Conservation (phyloP, 352 stramenopile species). For the Pythium folliculosum region DNA sequence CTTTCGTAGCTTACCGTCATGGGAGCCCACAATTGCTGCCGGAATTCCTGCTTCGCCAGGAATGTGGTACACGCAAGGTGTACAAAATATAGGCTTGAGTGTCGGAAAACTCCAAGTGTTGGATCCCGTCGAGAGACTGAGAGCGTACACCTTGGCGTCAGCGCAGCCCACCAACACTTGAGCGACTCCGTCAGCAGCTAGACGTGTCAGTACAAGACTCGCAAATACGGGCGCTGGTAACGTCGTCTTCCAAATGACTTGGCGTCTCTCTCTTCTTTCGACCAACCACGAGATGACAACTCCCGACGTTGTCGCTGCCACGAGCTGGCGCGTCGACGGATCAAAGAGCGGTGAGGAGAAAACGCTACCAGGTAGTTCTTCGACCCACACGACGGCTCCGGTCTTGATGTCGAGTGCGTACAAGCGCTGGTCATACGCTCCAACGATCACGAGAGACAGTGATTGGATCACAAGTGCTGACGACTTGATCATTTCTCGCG, state of each 20-base stretch:
- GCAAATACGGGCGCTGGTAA: slow-evolving; percentile 60
- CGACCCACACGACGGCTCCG: slow-evolving; percentile 31
- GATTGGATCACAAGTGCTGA: slow-evolving; percentile 47
- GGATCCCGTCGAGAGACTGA: slow-evolving; percentile 28
- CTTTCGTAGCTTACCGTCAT: slow-evolving; percentile 53
- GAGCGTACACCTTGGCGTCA: slow-evolving; percentile 46
- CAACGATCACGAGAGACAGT: slow-evolving; percentile 41
- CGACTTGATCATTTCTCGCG: slow-evolving; percentile 47
- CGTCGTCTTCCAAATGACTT: slow-evolving; percentile 1
- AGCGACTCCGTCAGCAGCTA: slow-evolving; percentile 1
- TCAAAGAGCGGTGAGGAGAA: slow-evolving; percentile 49
- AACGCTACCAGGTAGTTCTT: slow-evolving; percentile 43
- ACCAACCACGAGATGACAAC: slow-evolving; percentile 18
- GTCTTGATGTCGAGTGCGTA: slow-evolving; percentile 36
- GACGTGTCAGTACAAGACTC: slow-evolving; percentile 27
- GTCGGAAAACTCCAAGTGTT: slow-evolving; percentile 43
- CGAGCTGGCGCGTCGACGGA: slow-evolving; percentile 26
- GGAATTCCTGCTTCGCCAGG: background rate
- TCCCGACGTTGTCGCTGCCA: slow-evolving; percentile 47
- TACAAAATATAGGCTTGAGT: slow-evolving; percentile 60
- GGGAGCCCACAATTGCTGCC: slow-evolving; percentile 47
- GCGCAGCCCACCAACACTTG: slow-evolving; percentile 51
- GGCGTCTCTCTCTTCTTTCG: background rate
- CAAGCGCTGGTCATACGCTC: slow-evolving; percentile 53
- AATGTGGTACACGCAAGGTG: slow-evolving; percentile 41